A percentile compares a stretch with the other conserved stretches of the same genome.
These are phyloP conservation scores for Camelina laxa DNA, from an alignment of 345 rosid genomes.

Conservation along the genomic window DNA sequence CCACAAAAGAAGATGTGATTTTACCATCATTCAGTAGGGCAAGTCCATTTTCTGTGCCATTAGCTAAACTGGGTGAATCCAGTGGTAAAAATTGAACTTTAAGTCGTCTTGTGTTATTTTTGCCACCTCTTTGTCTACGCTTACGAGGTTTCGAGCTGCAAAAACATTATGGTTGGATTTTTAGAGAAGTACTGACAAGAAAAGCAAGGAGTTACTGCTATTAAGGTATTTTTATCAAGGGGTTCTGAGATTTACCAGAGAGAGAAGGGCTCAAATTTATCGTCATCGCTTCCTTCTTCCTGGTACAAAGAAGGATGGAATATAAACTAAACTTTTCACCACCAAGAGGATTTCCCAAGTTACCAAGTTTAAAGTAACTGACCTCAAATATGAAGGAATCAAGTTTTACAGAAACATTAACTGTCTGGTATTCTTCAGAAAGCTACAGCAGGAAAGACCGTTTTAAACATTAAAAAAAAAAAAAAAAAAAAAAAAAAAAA, in stretches of 20 bases:
- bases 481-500: constrained; percentile 6
- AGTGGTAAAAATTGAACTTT: constrained; percentile 62
- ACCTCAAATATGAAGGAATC: constrained; percentile 81
- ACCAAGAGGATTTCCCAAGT: constrained; percentile 16
- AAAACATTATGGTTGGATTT: constrained; percentile 42
- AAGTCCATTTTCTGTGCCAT: constrained; percentile 46
- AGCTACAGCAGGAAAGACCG: constrained; percentile 56
- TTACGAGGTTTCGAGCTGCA: constrained; percentile 68
- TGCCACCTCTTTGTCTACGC: constrained; percentile 49
- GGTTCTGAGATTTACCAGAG: constrained; percentile 64
- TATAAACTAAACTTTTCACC: background rate
- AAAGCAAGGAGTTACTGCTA: constrained; percentile 18
- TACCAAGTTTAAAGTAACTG: constrained; percentile 43
- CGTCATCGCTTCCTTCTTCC: constrained; percentile 58
- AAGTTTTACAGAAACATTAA: constrained; percentile 77
- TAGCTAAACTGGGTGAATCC: constrained; percentile 57
- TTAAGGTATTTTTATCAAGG: constrained; percentile 22
- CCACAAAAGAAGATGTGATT: constrained; percentile 11
- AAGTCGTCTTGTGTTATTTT: constrained; percentile 49
- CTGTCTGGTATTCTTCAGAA: constrained; percentile 74
- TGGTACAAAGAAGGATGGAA: constrained; percentile 48
- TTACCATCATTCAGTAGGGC: constrained; percentile 60
- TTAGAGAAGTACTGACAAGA: constrained; percentile 20
- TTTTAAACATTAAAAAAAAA: background rate
- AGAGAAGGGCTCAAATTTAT: constrained; percentile 59